These are phyloP conservation scores for Elongisporangium senticosum DNA, from an alignment of 352 stramenopile genomes.

Conservation along the genomic window DNA sequence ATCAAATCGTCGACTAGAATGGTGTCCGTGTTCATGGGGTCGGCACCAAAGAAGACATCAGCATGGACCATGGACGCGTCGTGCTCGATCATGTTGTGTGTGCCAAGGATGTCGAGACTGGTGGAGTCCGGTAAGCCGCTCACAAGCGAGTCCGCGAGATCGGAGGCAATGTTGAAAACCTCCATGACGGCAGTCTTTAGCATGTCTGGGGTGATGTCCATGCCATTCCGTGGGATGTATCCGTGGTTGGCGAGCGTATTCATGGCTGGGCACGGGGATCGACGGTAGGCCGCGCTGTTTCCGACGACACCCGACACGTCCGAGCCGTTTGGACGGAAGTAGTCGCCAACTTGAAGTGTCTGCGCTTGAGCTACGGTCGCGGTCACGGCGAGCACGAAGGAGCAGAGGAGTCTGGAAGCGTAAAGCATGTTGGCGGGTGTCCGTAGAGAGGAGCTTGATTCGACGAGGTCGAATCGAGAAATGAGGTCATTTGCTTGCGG, in stretches of 20 bases:
- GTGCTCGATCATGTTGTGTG: conserved; percentile 66
- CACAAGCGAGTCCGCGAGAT: conserved; percentile 27
- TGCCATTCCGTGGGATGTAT: conserved; percentile 51
- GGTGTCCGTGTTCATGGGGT: conserved; percentile 34
- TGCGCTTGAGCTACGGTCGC: neutral
- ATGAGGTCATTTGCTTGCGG: too few relatives aligned
- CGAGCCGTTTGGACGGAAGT: conserved; percentile 29
- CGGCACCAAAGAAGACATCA: conserved; percentile 35
- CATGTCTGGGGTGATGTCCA: conserved; percentile 32
- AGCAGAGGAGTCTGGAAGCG: too few relatives aligned
- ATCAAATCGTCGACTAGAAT: conserved; percentile 37
- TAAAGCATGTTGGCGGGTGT: too few relatives aligned
- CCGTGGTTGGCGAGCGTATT: conserved; percentile 74
- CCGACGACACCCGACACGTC: conserved; percentile 44
- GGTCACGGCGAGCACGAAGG: too few relatives aligned
- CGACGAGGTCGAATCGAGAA: too few relatives aligned
- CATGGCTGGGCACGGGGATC: conserved; percentile 51
- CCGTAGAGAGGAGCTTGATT: too few relatives aligned
- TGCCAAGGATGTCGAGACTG: conserved; percentile 39
- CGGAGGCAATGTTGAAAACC: conserved; percentile 47
- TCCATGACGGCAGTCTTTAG: conserved; percentile 32
- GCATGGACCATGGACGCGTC: conserved; percentile 65
- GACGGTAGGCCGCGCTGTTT: conserved; percentile 34
- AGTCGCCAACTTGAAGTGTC: conserved; percentile 18
- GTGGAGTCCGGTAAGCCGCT: conserved; percentile 27